Base-by-base conservation (phyloP, 768 basidiomycete species). In the Zangia roseola region DNA sequence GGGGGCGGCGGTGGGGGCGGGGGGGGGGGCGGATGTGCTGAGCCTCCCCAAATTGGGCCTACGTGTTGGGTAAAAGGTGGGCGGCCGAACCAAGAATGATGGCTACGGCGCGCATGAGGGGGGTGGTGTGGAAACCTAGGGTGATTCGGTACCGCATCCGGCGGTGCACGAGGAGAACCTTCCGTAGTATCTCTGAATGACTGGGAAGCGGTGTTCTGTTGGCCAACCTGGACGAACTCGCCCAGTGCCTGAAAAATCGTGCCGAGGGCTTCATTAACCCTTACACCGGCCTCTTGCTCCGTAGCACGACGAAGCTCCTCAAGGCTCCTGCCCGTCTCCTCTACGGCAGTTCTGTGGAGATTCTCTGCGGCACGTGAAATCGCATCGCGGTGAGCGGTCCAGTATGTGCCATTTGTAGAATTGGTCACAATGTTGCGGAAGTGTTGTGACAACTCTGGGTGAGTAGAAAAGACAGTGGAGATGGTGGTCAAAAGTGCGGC, bases 371-470 rank as follows among this genome's bases (percentile, higher is more conserved):
- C 79, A 19, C 79, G 77, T 8, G 81, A 76, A 37, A 88, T 65
- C 3, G 78, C 70, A 9, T 79, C 77, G 40, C 83, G 79, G 57
- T 88, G 85, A 24, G 74, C 65, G 30, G 70, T 64, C 87, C 86
- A 91, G 61, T 91, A 91, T 9, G 77, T 71, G 20, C 87, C 88
- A 43, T 71, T 79, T 6, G 75, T 71, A 5, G 83, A 72, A 55
- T 90, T 87, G 42, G 71, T 70, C 38, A 82, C 63, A 28, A 91
- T 78, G 59, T 79, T 83, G 48, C 80, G 82, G 47, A 91, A 62
- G 37, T 77, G 77, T 47, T 86, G 83, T 4, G 84, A 78, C 10
- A 91, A 65, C 53, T 91, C 87, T 5, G 89, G 89, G 56, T 91
- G 86, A 6, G 79, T 64, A 0, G 77, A 70, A 36, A 90, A 62